Conservation (phyloP, 306 rosid species). For the Myrica gale region DNA sequence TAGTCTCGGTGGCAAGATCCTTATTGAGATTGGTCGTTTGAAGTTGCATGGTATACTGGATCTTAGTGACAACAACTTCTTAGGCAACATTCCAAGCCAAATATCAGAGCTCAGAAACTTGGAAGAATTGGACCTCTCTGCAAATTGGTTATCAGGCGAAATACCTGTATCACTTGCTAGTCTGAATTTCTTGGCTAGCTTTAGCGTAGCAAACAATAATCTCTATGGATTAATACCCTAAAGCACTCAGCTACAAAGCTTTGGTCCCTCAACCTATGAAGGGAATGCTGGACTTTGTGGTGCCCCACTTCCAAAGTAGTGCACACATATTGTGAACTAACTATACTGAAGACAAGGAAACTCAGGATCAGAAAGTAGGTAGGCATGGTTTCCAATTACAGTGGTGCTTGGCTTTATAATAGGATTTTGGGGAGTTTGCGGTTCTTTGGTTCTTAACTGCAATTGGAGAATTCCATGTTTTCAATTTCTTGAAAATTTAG, state of each 20-base stretch:
- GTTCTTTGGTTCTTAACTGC: neutral
- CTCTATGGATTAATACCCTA: neutral
- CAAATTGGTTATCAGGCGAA: conserved; percentile 11
- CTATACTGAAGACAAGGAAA: neutral
- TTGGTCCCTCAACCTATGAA: neutral
- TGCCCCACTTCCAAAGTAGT: neutral
- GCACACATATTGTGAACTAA: no score
- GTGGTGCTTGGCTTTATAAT: conserved; percentile 3
- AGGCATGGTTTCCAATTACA: neutral
- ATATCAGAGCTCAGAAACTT: conserved; percentile 8
- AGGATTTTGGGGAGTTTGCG: conserved; percentile 13
- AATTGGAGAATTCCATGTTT: neutral
- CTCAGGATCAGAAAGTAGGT: neutral
- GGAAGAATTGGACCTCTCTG: neutral
- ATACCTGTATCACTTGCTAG: neutral
- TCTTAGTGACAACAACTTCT: neutral
- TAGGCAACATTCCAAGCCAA: no score
- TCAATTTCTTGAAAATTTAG: neutral
- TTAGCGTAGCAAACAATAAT: neutral
- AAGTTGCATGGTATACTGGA: neutral
- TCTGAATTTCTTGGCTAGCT: neutral
- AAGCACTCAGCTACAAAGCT: conserved; percentile 1
- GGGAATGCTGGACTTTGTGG: conserved; percentile 6
- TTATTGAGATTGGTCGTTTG: neutral
- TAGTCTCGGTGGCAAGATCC: neutral